Evolutionary conservation across 257 asterid species (phyloP).

Genomic region (Solanum verrucosum): DNA sequence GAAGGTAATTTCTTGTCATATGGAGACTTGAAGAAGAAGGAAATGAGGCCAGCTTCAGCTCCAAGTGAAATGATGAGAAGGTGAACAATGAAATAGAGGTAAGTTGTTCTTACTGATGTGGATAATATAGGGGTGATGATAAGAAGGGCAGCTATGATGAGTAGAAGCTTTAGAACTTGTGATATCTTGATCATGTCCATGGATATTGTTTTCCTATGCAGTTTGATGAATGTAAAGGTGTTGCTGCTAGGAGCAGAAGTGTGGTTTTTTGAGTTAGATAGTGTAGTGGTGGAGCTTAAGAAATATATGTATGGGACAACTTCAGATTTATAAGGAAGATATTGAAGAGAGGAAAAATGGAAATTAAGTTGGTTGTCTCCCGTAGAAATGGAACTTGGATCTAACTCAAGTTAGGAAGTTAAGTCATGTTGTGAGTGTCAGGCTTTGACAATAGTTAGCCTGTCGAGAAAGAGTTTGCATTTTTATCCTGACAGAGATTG

Average conservation of each 20-base stretch:
- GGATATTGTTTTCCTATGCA: background rate
- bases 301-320: background rate
- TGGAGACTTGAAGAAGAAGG: background rate
- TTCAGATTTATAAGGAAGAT: background rate
- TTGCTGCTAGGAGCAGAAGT: background rate
- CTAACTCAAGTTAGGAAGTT: background rate
- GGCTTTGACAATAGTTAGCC: background rate
- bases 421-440: background rate
- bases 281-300: background rate
- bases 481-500: background rate
- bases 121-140: constrained; percentile 30
- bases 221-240: background rate
- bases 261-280: background rate
- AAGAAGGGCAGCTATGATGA: constrained; percentile 23
- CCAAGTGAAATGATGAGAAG: constrained; percentile 45
- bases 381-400: background rate
- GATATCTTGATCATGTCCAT: constrained; percentile 13
- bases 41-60: constrained; percentile 52
- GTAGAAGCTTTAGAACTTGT: constrained; percentile 24
- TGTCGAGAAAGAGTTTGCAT: background rate
- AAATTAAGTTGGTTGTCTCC: background rate
- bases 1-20: background rate
- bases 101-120: constrained; percentile 30
- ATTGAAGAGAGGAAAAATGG: background rate
- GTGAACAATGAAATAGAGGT: constrained; percentile 40